Evolutionary conservation across 352 stramenopile genomes (phyloP), one percentile per base, ranked within the genome.

Genomic region (Globisporangium mamillatum): DNA sequence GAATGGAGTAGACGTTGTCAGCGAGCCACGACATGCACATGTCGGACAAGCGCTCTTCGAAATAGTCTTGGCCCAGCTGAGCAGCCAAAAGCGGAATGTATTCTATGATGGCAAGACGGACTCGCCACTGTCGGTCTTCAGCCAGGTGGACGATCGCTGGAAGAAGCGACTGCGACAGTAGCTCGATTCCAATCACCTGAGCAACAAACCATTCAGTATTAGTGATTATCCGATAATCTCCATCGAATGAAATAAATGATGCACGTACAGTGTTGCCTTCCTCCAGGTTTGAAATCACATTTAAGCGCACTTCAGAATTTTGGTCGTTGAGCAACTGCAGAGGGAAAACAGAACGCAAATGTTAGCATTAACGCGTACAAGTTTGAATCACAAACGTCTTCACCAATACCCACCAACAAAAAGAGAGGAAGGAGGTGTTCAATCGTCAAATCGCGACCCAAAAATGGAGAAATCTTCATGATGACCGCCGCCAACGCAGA

Each of bases 71-170:
- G 18, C 97, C 98, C 20, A 99, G 81, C 66, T 99, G 95, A 66
- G 94, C 91, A 4, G 96, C 98, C 44, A 99, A 76, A 53, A 98
- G 79, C 46, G 98, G 98, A 66, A 99, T 98, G 78, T 99, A 97
- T 75, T 99, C 89, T 80, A 99, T 99, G 74, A 99, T 99, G 22
- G 96, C 97, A 16, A 99, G 80, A 46, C 98, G 92, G 70, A 99
- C 98, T 68, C 97, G 88, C 98, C 98, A 99, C 77, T 99, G 98
- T n/a, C 89, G 85, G 82, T 99, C 98, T 84, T 99, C 93, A 24
- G 97, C 95, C 54, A 99, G 83, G 73, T 99, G 96, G 7, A 99
- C 81, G 80, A 99, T 99, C 54, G 97, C 97, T 53, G 97, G 97
- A 10, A 99, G 71, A 14, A 99, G 79, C n/a, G 92, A 98, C 69